Evolutionary conservation across 805 yeast species (phyloP), one percentile per base, ranked within the genome.

Genomic region (Candida awuae): DNA sequence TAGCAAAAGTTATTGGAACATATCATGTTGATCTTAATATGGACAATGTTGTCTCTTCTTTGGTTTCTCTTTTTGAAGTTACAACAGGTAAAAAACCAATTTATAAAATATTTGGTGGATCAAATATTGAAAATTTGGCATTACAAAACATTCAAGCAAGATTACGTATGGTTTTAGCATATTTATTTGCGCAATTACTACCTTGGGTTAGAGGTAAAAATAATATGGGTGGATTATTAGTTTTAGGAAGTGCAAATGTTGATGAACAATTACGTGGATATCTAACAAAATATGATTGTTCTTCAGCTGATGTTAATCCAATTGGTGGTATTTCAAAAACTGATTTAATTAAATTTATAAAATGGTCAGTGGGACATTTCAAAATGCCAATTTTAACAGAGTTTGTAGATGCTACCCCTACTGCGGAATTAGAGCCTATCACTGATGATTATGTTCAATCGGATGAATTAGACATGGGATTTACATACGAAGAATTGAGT

Each of bases 271-370:
- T 92, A 43, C 70, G 99, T 44, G 99, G 99, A 0, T 92, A 92
- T 54, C 67, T 92, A 54, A 92, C 99, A 8, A 92, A 92, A 58
- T 92, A 92, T 61, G 99, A 92, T 60, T 87, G 97, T 60, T 88
- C 97, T 4, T 80, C 94, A 14, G 98, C 98, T 1, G 99, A 92
- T 63, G 75, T 92, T 44, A 92, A 92, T 56, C 99, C 99, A 20
- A 94, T 92, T 49, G 99, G 99, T n/a, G 95, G 97, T 26, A 85
- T 92, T 31, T 90, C 98, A 13, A 92, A 92, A 58, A 86, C 87
- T 1, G 99, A 94, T 55, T 66, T 92, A 56, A 87, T 85, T 56
- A 68, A 73, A 37, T 92, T 94, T 53, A 92, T 92, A 37, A 75
- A 68, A 2, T 92, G 86, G 74, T 86, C 97, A 0, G 69, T 75